phyloP scores from a whole-genome alignment of 768 basidiomycete species.

The Coprinopsis strossmayeri region DNA sequence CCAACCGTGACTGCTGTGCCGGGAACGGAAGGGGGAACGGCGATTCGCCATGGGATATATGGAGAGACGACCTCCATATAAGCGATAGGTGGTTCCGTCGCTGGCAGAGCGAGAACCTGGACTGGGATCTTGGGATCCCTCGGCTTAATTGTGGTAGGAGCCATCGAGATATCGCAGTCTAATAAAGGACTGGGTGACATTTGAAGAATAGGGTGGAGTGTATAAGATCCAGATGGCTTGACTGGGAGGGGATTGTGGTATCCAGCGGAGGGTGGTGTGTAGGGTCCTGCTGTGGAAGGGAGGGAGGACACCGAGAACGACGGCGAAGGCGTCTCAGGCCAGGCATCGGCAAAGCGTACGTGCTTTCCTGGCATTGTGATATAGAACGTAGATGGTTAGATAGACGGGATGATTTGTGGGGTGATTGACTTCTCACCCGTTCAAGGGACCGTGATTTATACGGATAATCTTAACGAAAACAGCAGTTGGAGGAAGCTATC shows the following conservation, averaged over 20 bases:
- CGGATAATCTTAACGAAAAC: neutral
- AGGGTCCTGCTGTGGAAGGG: constrained; percentile 28
- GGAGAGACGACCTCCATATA: constrained; percentile 28
- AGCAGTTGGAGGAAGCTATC: neutral
- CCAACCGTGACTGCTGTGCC: no score
- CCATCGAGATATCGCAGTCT: constrained; percentile 30
- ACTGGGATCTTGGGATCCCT: constrained; percentile 15
- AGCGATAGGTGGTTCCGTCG: constrained; percentile 33
- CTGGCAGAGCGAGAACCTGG: constrained; percentile 31
- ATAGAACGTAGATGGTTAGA: neutral
- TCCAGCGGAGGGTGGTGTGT: constrained; percentile 31
- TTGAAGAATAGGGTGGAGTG: constrained; percentile 29
- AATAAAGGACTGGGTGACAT: constrained; percentile 23
- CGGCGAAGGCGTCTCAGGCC: constrained; percentile 30
- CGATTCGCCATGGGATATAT: constrained; percentile 22
- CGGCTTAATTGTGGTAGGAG: constrained; percentile 18
- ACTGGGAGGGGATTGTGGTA: no score
- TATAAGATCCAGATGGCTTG: neutral
- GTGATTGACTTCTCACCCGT: neutral
- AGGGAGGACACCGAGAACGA: constrained; percentile 29
- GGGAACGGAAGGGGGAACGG: constrained; percentile 25
- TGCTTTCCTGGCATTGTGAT: constrained; percentile 21
- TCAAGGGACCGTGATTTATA: neutral
- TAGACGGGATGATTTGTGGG: neutral
- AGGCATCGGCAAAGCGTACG: constrained; percentile 35